Conservation (phyloP, 192 early-diverging fungal genomes). For the Powellomyces hirtus region DNA sequence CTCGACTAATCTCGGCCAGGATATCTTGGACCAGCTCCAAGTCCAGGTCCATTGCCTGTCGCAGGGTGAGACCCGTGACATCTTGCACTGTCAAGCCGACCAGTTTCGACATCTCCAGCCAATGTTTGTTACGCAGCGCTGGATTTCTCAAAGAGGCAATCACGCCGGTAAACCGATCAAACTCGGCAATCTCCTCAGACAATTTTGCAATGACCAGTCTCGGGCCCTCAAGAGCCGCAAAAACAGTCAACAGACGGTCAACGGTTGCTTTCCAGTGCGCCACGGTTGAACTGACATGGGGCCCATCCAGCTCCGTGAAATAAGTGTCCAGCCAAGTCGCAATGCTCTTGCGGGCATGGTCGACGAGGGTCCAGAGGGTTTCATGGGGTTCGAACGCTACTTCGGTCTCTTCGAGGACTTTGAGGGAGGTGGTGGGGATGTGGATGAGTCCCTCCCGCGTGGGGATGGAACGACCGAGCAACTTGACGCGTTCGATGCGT, state of each 20-base stretch:
- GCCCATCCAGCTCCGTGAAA: conserved; percentile 40
- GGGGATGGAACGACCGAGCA: conserved; percentile 15
- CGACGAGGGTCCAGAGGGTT: conserved; percentile 34
- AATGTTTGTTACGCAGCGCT: conserved; percentile 32
- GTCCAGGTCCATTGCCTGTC: conserved; percentile 33
- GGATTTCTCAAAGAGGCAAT: conserved; percentile 37
- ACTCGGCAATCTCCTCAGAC: conserved; percentile 28
- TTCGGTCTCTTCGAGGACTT: not conserved
- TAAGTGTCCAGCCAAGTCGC: conserved; percentile 32
- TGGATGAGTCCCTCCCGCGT: conserved; percentile 15
- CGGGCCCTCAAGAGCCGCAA: conserved; percentile 2
- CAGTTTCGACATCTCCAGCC: conserved; percentile 32
- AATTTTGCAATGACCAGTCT: conserved; percentile 15
- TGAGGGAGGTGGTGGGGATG: conserved; percentile 9
- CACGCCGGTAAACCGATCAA: conserved; percentile 29
- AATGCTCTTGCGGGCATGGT: conserved; percentile 1
- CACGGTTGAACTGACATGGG: conserved; percentile 32
- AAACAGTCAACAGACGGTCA: not conserved
- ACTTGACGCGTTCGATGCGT: conserved; percentile 17
- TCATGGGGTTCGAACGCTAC: conserved; percentile 22
- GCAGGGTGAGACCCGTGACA: conserved; percentile 22
- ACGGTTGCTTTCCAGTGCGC: conserved; percentile 26
- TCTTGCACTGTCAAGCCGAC: conserved; percentile 38
- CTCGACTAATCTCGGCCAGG: conserved; percentile 35
- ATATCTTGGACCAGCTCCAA: conserved; percentile 42